These are phyloP conservation scores for Nasturtium officinale DNA, from an alignment of 345 rosid species.

Conservation along the genomic window DNA sequence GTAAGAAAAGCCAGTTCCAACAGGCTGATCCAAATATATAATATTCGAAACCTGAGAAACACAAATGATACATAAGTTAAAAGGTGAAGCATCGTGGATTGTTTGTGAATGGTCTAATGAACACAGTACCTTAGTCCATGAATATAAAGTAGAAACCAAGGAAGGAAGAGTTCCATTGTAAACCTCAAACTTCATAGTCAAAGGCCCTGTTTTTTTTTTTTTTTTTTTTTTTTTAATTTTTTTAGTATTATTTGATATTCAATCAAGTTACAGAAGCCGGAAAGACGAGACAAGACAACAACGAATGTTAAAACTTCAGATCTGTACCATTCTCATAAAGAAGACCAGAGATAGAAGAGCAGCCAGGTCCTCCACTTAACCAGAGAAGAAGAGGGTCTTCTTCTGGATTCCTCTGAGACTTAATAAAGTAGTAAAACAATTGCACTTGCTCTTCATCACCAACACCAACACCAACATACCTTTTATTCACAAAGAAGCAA, in stretches of 20 bases:
- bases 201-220: conserved; percentile 50
- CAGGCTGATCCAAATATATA: conserved; percentile 74
- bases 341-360: conserved; percentile 52
- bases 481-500: not conserved
- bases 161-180: conserved; percentile 73
- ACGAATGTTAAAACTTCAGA: not conserved
- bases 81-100: conserved; percentile 37
- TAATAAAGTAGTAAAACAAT: conserved; percentile 62
- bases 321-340: conserved; percentile 28
- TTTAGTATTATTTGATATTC: too few relatives aligned
- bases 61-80: conserved; percentile 29
- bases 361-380: conserved; percentile 80
- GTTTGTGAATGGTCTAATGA: conserved; percentile 39
- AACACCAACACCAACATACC: conserved; percentile 61
- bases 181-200: conserved; percentile 48
- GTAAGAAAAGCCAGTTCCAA: conserved; percentile 80
- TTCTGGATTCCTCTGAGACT: conserved; percentile 58
- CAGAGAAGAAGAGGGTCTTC: conserved; percentile 65
- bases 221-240: too few relatives aligned
- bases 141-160: conserved; percentile 55
- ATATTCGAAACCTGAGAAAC: conserved; percentile 60
- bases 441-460: conserved; percentile 50
- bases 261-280: conserved; percentile 19
- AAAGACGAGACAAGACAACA: conserved; percentile 50
- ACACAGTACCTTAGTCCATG: conserved; percentile 78